Evolutionary conservation across 352 stramenopile genomes (phyloP).

Genomic region (Peronospora destructor): DNA sequence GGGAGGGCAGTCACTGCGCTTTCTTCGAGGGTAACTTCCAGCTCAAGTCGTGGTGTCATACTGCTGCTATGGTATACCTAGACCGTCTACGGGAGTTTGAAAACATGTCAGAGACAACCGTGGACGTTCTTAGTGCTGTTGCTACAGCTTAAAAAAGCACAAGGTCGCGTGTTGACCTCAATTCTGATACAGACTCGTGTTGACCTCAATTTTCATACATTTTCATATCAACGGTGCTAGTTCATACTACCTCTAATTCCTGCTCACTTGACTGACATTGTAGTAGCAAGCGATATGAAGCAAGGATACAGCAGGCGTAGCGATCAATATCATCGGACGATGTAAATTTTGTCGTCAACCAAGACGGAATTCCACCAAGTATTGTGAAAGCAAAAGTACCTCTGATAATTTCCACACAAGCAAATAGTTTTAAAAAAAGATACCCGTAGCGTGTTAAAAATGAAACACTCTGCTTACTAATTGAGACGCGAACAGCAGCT

Average conservation of each 20-base stretch:
- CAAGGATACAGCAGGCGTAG: no score
- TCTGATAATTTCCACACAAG: no score
- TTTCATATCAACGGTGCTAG: slow-evolving; percentile 11
- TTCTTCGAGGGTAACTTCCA: slow-evolving; percentile 59
- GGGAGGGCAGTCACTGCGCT: slow-evolving; percentile 62
- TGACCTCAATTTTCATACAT: slow-evolving; percentile 12
- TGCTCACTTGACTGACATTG: slow-evolving; percentile 24
- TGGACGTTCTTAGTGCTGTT: slow-evolving; percentile 8
- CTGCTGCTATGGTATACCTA: slow-evolving; percentile 56
- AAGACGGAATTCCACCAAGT: no score
- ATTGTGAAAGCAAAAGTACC: no score
- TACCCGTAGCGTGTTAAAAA: no score
- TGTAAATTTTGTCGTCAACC: no score
- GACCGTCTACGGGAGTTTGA: slow-evolving; percentile 45
- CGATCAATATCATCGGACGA: no score
- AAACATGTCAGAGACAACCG: neutral
- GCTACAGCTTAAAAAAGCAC: slow-evolving; percentile 18
- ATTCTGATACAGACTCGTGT: slow-evolving; percentile 7
- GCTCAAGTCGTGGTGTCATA: slow-evolving; percentile 64
- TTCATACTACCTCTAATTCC: neutral
- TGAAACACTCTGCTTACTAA: no score
- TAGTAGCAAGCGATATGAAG: no score
- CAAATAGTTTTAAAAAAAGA: no score
- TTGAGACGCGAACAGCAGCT: no score
- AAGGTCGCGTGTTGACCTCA: slow-evolving; percentile 4